Evolutionary conservation across 208 protist genomes (phyloP).

Genomic region (Acanthamoeba sp.): DNA sequence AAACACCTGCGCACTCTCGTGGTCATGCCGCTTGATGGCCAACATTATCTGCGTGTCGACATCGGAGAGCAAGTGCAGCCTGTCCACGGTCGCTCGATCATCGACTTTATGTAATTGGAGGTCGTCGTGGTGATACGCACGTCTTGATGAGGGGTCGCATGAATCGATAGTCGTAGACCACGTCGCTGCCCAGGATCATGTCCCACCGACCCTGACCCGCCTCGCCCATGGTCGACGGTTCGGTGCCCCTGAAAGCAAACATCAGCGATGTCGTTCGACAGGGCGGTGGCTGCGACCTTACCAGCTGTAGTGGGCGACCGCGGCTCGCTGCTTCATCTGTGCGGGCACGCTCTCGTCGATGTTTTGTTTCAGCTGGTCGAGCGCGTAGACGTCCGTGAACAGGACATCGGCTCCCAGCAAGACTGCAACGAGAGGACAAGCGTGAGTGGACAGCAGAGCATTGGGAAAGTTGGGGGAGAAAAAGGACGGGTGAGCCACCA

Average conservation of each 20-base stretch:
- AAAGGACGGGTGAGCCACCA: background rate
- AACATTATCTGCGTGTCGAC: background rate
- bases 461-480: too few relatives aligned
- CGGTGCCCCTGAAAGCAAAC: background rate
- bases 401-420: background rate
- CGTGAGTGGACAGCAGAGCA: background rate
- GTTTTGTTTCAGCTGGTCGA: background rate
- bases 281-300: too few relatives aligned
- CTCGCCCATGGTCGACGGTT: background rate
- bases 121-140: background rate
- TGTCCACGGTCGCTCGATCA: background rate
- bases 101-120: too few relatives aligned
- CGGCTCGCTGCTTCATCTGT: background rate
- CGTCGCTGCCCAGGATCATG: slow-evolving; percentile 1
- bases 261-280: too few relatives aligned
- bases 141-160: background rate
- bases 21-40: slow-evolving; percentile 31
- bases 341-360: background rate
- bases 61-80: background rate
- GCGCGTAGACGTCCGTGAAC: slow-evolving; percentile 4
- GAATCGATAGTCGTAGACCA: slow-evolving; percentile 16
- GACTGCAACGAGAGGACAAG: background rate
- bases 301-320: slow-evolving; percentile 11
- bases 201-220: background rate
- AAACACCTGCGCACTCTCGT: slow-evolving; percentile 12